These are phyloP conservation scores for Paracorniculantispora psalliotae DNA, from an alignment of 2,329 filamentous ascomycete genomes.

Conservation along the genomic window DNA sequence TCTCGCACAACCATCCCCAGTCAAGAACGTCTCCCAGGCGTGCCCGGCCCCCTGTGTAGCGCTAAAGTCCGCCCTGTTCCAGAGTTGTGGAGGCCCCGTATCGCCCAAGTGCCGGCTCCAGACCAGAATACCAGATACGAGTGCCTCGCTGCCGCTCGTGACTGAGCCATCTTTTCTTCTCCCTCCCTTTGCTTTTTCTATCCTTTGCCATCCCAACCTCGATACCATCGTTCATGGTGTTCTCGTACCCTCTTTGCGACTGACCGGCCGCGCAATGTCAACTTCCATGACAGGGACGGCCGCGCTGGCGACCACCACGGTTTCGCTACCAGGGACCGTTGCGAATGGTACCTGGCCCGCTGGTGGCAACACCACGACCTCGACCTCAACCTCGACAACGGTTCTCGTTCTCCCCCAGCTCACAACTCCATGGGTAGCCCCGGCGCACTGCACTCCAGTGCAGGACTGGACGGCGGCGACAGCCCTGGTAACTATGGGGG, in stretches of 20 bases:
- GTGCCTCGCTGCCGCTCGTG: background rate
- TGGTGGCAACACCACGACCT: background rate
- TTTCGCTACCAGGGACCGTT: background rate
- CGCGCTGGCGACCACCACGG: background rate
- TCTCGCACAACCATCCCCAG: constrained; percentile 2
- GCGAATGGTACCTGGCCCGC: background rate
- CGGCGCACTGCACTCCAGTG: constrained; percentile 8
- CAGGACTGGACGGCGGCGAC: constrained; percentile 8
- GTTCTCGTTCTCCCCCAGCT: constrained; percentile 3
- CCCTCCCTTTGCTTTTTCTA: background rate
- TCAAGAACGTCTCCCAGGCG: background rate
- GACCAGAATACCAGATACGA: constrained; percentile 4
- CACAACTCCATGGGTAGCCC: constrained; percentile 5
- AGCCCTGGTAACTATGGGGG: background rate
- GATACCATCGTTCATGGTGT: background rate
- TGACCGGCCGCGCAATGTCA: constrained; percentile 6
- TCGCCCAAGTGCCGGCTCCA: background rate
- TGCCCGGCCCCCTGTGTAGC: background rate
- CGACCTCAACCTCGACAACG: background rate
- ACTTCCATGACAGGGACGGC: background rate
- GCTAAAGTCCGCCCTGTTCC: constrained; percentile 11
- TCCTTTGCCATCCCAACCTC: background rate
- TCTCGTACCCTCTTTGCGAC: background rate
- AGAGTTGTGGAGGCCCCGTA: constrained; percentile 11
- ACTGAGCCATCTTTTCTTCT: background rate